A percentile compares a stretch with the other conserved stretches of the same genome.
Conservation (phyloP, 2,329 filamentous ascomycete genomes). For the Alternaria ventricosa region DNA sequence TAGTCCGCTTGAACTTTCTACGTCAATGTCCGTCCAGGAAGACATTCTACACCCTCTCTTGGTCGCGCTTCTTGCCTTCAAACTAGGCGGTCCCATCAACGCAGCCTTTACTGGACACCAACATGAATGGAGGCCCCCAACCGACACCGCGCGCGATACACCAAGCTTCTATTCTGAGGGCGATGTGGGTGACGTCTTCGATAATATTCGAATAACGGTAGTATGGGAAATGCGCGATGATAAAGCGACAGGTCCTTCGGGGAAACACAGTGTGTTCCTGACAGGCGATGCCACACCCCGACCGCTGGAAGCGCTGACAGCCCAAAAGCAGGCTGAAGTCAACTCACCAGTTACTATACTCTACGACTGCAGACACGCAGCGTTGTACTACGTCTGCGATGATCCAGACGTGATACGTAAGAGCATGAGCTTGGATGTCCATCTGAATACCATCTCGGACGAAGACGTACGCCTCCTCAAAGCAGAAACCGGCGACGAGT, state of each 20-base stretch:
- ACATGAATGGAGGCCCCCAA: constrained; percentile 13
- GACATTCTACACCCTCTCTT: constrained; percentile 12
- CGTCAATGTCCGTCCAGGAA: background rate
- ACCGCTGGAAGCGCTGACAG: background rate
- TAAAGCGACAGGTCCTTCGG: background rate
- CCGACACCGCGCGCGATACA: background rate
- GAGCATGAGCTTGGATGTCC: constrained; percentile 17
- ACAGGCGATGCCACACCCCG: constrained; percentile 5
- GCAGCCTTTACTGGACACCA: constrained; percentile 13
- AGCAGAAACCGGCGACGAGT: background rate
- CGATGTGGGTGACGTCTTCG: constrained; percentile 5
- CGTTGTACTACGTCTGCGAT: constrained; percentile 18
- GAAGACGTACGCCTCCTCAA: background rate
- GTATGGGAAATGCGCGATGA: constrained; percentile 16
- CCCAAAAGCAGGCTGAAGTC: background rate
- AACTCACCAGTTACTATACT: constrained; percentile 10
- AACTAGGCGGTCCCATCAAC: constrained; percentile 19
- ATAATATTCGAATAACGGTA: constrained; percentile 13
- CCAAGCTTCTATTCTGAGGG: constrained; percentile 14
- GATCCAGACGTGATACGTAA: constrained; percentile 6
- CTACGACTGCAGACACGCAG: constrained; percentile 11
- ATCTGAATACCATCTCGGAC: constrained; percentile 11
- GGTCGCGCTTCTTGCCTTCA: constrained; percentile 17
- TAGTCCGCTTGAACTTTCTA: background rate
- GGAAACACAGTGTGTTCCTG: constrained; percentile 14